Conservation (phyloP, 2,329 filamentous ascomycete genomes). For the Sarocladium kiliense region DNA sequence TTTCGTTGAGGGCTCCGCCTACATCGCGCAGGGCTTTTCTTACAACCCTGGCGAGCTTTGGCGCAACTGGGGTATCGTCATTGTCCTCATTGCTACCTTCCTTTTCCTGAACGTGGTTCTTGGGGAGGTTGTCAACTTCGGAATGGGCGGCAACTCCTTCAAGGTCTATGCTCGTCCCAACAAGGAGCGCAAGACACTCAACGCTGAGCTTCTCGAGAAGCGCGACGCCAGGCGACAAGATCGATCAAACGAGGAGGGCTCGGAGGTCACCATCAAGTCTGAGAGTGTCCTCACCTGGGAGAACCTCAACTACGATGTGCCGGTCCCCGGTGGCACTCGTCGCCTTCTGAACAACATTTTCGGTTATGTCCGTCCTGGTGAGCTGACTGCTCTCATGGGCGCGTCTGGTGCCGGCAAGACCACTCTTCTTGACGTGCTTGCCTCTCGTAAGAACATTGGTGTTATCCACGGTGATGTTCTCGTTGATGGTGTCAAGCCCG, state of each 20-base stretch:
- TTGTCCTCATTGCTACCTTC: slow-evolving; percentile 71
- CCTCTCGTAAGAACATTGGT: slow-evolving; percentile 55
- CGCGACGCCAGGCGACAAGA: slow-evolving; percentile 48
- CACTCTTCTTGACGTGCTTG: slow-evolving; percentile 73
- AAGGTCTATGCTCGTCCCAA: slow-evolving; percentile 71
- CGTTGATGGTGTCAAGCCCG: slow-evolving; percentile 51
- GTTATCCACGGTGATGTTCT: slow-evolving; percentile 53
- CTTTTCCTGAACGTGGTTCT: slow-evolving; percentile 69
- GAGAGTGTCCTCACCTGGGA: slow-evolving; percentile 80
- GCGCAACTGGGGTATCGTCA: slow-evolving; percentile 79
- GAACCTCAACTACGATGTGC: slow-evolving; percentile 72
- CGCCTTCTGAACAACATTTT: slow-evolving; percentile 50
- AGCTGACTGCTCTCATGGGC: slow-evolving; percentile 76
- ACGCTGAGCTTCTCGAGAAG: slow-evolving; percentile 56
- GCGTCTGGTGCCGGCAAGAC: slow-evolving; percentile 85
- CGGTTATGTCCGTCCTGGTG: slow-evolving; percentile 72
- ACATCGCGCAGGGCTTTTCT: slow-evolving; percentile 63
- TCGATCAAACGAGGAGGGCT: slow-evolving; percentile 36
- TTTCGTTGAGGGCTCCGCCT: slow-evolving; percentile 59
- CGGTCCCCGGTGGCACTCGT: slow-evolving; percentile 50
- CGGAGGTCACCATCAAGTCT: slow-evolving; percentile 52
- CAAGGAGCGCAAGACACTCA: slow-evolving; percentile 60
- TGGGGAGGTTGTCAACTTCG: slow-evolving; percentile 73
- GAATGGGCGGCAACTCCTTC: slow-evolving; percentile 74
- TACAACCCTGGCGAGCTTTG: slow-evolving; percentile 66